Percentiles rank a stretch among this genome's conserved stretches.
These are phyloP conservation scores for Coprinopsis strossmayeri DNA, from an alignment of 768 basidiomycete genomes.

Conservation along the genomic window DNA sequence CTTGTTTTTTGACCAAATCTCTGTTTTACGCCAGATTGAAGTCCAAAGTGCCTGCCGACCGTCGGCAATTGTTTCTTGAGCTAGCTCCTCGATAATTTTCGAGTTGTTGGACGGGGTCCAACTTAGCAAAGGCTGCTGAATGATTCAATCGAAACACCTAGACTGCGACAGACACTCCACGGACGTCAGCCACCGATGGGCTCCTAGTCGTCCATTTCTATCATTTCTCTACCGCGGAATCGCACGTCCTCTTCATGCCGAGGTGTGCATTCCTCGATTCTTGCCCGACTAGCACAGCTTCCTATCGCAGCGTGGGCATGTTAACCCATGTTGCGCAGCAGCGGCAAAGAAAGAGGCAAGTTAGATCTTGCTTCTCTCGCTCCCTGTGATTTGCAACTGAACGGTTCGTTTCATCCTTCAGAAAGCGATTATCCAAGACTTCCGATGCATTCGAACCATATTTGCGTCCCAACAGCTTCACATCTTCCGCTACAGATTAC, in stretches of 20 bases:
- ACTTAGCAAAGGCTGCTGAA: too few relatives aligned
- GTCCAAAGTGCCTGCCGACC: too few relatives aligned
- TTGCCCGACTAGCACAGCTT: not conserved
- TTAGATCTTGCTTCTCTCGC: not conserved
- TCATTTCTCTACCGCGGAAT: not conserved
- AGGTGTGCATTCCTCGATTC: not conserved
- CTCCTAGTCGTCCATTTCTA: constrained; percentile 5
- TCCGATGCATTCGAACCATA: too few relatives aligned
- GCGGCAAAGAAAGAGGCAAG: not conserved
- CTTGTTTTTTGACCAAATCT: too few relatives aligned
- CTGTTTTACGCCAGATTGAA: too few relatives aligned
- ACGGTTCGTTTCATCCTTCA: not conserved
- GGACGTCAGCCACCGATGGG: constrained; percentile 1
- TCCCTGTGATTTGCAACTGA: not conserved
- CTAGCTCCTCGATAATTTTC: too few relatives aligned
- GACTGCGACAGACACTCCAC: not conserved
- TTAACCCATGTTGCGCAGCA: constrained; percentile 4
- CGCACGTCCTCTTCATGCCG: not conserved
- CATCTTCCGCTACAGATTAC: too few relatives aligned
- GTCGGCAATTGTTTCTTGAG: too few relatives aligned
- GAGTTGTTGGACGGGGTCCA: too few relatives aligned
- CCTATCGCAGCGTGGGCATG: constrained; percentile 1
- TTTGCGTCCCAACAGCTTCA: too few relatives aligned
- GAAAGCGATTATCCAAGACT: not conserved
- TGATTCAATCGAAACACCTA: not conserved